These are phyloP conservation scores for Dothiorella sarmentorum DNA, from an alignment of 2,329 filamentous ascomycete genomes.

Conservation along the genomic window DNA sequence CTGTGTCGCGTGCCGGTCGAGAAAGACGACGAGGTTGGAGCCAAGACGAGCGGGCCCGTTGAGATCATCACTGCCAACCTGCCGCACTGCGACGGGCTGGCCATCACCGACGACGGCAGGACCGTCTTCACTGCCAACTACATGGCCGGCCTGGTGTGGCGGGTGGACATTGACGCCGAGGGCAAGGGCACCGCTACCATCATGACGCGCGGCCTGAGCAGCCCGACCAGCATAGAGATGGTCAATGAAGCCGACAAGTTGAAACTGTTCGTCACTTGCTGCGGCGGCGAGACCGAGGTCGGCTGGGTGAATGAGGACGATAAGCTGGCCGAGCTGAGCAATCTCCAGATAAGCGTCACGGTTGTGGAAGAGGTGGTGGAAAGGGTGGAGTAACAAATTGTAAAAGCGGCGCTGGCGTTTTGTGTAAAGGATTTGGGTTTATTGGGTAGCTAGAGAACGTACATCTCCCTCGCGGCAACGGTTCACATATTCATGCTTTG, in stretches of 20 bases:
- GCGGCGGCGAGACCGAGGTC: slow-evolving; percentile 6
- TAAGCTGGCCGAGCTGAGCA: background rate
- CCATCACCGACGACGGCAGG: background rate
- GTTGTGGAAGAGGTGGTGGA: slow-evolving; percentile 4
- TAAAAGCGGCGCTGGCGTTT: background rate
- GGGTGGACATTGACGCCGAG: background rate
- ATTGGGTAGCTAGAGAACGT: too few relatives aligned
- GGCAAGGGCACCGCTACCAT: slow-evolving; percentile 2
- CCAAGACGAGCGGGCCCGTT: background rate
- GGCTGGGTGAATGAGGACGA: slow-evolving; percentile 16
- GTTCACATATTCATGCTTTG: too few relatives aligned
- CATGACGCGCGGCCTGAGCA: background rate
- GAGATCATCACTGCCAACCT: slow-evolving; percentile 12
- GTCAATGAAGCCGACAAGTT: background rate
- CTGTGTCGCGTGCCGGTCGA: slow-evolving; percentile 12
- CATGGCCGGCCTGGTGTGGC: slow-evolving; percentile 15
- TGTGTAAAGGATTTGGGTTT: background rate
- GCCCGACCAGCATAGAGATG: slow-evolving; percentile 5
- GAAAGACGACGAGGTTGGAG: background rate
- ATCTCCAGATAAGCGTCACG: background rate
- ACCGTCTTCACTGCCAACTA: slow-evolving; percentile 8
- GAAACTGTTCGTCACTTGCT: slow-evolving; percentile 12
- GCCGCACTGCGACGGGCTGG: slow-evolving; percentile 15
- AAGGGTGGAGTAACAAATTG: background rate
- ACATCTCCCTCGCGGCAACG: too few relatives aligned